Percentiles rank a stretch among this genome's conserved stretches.
Conservation (phyloP, 1,139 yeast genomes). For the Saccharomyces hybrid region DNA sequence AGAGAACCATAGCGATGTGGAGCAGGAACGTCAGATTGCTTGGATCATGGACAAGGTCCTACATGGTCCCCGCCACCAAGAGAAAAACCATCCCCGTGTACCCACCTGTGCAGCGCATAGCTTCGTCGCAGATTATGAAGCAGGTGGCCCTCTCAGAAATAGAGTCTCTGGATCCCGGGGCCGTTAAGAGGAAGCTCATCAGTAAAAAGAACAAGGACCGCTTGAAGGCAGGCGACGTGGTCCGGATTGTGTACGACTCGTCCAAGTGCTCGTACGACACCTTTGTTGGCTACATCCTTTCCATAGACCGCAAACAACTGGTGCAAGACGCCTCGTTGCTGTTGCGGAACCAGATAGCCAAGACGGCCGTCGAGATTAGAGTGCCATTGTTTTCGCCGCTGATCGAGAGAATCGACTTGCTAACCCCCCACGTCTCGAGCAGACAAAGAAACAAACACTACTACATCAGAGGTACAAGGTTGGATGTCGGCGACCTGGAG, state of each 20-base stretch:
- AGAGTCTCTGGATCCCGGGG: slow-evolving; percentile 60
- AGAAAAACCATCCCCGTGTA: slow-evolving; percentile 33
- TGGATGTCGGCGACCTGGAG: slow-evolving; percentile 78
- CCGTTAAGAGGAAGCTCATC: slow-evolving; percentile 61
- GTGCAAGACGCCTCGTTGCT: slow-evolving; percentile 55
- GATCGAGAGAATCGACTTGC: slow-evolving; percentile 62
- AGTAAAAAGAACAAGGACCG: slow-evolving; percentile 41
- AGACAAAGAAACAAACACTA: slow-evolving; percentile 79
- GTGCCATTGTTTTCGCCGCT: slow-evolving; percentile 75
- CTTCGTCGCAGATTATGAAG: slow-evolving; percentile 11
- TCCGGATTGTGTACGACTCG: slow-evolving; percentile 66
- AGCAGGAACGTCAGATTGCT: neutral
- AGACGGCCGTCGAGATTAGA: slow-evolving; percentile 73
- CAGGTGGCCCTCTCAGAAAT: slow-evolving; percentile 14
- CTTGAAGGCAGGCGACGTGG: slow-evolving; percentile 73
- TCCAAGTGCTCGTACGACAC: slow-evolving; percentile 46
- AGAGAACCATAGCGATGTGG: neutral
- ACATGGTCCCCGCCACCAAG: slow-evolving; percentile 18
- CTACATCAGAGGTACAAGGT: slow-evolving; percentile 74
- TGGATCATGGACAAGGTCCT: slow-evolving; percentile 5
- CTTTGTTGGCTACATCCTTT: slow-evolving; percentile 70
- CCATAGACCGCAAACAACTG: slow-evolving; percentile 55
- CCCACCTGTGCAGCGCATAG: slow-evolving; percentile 25
- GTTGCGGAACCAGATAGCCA: slow-evolving; percentile 70
- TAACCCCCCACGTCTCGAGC: slow-evolving; percentile 57